Conservation (phyloP, 2,329 filamentous ascomycete species). For the Alternaria gansuensis region DNA sequence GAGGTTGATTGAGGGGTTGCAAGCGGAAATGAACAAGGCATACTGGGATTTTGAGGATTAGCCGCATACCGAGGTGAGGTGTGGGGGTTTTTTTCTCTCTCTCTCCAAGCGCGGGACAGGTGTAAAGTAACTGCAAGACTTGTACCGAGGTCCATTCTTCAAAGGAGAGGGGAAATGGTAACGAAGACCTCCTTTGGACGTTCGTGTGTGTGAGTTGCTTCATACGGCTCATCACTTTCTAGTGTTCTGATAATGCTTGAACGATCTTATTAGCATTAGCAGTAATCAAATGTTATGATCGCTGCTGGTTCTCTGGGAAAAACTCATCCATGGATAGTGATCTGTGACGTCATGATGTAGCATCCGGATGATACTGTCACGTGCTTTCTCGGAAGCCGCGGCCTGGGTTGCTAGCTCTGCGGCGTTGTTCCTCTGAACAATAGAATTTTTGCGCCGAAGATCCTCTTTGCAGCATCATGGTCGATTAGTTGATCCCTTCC, state of each 20-base stretch:
- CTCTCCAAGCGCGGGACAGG: too few species aligned
- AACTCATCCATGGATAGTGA: background rate
- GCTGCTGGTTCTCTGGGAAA: background rate
- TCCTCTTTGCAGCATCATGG: too few species aligned
- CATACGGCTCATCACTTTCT: background rate
- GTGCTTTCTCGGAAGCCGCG: background rate
- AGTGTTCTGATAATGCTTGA: background rate
- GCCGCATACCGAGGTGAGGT: background rate
- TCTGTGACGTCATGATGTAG: background rate
- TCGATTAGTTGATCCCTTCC: too few species aligned
- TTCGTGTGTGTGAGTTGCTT: background rate
- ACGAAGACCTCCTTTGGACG: background rate
- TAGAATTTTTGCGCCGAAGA: too few species aligned
- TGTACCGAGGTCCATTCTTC: background rate
- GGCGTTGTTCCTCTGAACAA: too few species aligned
- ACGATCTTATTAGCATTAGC: background rate
- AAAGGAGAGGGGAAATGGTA: background rate
- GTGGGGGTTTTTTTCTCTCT: too few species aligned
- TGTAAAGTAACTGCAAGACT: background rate
- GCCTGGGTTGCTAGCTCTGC: background rate
- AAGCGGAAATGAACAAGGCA: constrained; percentile 9
- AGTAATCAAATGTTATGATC: background rate
- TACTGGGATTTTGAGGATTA: constrained; percentile 25
- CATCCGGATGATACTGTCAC: background rate
- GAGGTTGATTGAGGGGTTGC: constrained; percentile 15